Evolutionary conservation across 345 rosid species (phyloP), one percentile per base, ranked within the genome.

Genomic region (Lepidium africanum): DNA sequence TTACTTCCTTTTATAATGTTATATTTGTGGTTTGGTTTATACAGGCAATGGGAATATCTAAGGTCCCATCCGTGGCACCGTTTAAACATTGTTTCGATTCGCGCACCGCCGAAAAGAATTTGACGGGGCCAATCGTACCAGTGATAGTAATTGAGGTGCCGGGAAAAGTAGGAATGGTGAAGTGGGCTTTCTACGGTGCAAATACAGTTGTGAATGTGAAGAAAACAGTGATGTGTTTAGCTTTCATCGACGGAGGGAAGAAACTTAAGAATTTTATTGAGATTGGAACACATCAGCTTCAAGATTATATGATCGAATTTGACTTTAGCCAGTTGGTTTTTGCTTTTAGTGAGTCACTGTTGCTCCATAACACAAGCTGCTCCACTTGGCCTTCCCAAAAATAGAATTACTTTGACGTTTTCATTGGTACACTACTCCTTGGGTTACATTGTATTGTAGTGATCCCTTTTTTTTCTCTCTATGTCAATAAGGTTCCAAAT

Each of bases 341-440:
- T 7, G 64, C 77, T 19, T 80, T 80, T 55, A 80, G 77, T 59
- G 57, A 71, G 5, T 71, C 84, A 2, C 65, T 56, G 10, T 66
- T 66, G 60, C 62, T 41, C n/a, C 67, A 59, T 9, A 58, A 73
- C 38, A 65, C 48, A 9, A 73, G 54, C 65, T 73, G 77, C 21
- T 72, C 76, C 43, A 9, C 36, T 40, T 54, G 69, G 76, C 35
- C 30, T 45, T 14, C 59, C 15, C 32, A 16, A 9, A 63, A 37
- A 4, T 71, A 63, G 35, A 54, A 33, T 58, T n/a, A n/a, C n/a
- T n/a, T n/a, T n/a, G n/a, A n/a, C n/a, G n/a, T n/a, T n/a, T n/a
- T n/a, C n/a, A n/a, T n/a, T n/a, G n/a, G n/a, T n/a, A n/a, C n/a
- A n/a, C n/a, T n/a, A n/a, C n/a, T n/a, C n/a, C n/a, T n/a, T n/a